Conservation (phyloP, 1,284 basidiomycete genomes). For the Athelia psychrophila region DNA sequence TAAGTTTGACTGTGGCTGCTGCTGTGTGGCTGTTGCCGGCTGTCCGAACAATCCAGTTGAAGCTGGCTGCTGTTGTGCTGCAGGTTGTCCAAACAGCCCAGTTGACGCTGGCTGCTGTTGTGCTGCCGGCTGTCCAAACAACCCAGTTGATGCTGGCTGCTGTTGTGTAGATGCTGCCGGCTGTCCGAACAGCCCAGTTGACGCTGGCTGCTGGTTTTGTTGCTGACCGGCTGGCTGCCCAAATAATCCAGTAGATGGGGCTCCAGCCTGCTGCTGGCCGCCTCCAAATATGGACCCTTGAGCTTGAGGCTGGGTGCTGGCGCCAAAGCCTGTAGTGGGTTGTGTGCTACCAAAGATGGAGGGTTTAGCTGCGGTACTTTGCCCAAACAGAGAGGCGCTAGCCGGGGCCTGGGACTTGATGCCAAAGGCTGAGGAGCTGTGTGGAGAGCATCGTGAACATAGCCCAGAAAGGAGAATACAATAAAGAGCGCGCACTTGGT, state of each 20-base stretch:
- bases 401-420: conserved; percentile 30
- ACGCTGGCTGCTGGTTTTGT: conserved; percentile 25
- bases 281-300: conserved; percentile 32
- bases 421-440: conserved; percentile 38
- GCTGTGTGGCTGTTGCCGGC: conserved; percentile 7
- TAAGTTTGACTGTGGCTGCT: conserved; percentile 11
- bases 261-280: conserved; percentile 31
- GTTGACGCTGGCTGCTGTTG: conserved; percentile 24
- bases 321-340: conserved; percentile 22
- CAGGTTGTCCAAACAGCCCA: conserved; percentile 28
- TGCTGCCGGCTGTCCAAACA: conserved; percentile 11
- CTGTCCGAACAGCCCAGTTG: conserved; percentile 28
- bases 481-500: conserved; percentile 17
- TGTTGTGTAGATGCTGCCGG: conserved; percentile 15
- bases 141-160: conserved; percentile 14
- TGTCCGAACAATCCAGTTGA: conserved; percentile 15
- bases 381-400: conserved; percentile 31
- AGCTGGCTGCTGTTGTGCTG: conserved; percentile 14
- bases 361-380: conserved; percentile 21
- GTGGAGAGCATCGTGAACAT: neutral
- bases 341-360: conserved; percentile 30
- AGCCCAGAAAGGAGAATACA: neutral
- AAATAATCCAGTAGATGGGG: conserved; percentile 21
- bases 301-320: conserved; percentile 22
- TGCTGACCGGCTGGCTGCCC: conserved; percentile 24